A percentile compares a stretch with the other conserved stretches of the same genome.
Conservation (phyloP, 306 rosid genomes). For the Morella rubra region DNA sequence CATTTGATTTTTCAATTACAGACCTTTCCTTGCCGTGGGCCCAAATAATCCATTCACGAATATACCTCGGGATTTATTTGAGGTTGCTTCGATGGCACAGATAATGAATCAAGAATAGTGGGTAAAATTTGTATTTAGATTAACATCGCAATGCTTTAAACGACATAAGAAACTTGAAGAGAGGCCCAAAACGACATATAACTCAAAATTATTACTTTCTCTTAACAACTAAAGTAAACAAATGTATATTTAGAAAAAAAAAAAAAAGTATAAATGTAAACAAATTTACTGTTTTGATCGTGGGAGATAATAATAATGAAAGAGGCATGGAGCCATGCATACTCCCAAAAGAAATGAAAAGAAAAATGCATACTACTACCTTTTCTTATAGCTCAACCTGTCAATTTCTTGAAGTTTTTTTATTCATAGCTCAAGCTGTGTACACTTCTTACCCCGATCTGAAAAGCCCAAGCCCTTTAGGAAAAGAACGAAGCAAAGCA, state of each 20-base stretch:
- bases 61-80: slow-evolving; percentile 1
- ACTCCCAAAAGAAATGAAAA: too few relatives aligned
- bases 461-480: not conserved
- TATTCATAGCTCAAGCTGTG: too few relatives aligned
- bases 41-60: slow-evolving; percentile 11
- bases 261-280: too few relatives aligned
- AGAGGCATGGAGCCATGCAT: not conserved
- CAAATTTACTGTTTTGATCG: too few relatives aligned
- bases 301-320: not conserved
- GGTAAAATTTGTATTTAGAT: too few relatives aligned
- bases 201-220: not conserved
- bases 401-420: too few relatives aligned
- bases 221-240: too few relatives aligned
- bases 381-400: too few relatives aligned
- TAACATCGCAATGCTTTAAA: not conserved
- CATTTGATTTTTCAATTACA: not conserved
- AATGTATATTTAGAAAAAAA: too few relatives aligned
- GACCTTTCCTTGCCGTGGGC: not conserved
- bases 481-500: not conserved
- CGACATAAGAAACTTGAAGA: not conserved
- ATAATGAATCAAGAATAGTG: not conserved
- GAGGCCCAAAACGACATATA: not conserved
- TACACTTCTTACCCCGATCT: not conserved
- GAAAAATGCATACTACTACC: too few relatives aligned
- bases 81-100: slow-evolving; percentile 3